These are phyloP conservation scores for Elsinoe ampelina DNA, from an alignment of 2,329 filamentous ascomycete genomes.

Conservation along the genomic window DNA sequence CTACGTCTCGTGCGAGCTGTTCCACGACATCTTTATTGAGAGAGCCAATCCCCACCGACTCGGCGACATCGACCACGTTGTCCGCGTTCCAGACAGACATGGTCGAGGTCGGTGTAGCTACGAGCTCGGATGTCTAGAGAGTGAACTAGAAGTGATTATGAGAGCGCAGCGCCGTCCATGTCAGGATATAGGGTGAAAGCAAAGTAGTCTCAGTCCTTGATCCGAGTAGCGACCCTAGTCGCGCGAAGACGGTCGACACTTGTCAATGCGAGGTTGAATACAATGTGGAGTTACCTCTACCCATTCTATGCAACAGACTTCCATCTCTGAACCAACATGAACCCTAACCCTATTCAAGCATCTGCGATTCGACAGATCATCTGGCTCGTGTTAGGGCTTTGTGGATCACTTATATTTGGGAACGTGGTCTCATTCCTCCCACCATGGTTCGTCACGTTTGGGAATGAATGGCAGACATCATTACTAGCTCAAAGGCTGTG, in stretches of 20 bases:
- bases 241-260: too few species aligned
- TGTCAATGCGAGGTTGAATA: too few species aligned
- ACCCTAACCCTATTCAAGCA: background rate
- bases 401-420: background rate
- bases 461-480: background rate
- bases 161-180: too few species aligned
- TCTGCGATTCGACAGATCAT: background rate
- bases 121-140: too few species aligned
- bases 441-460: conserved; percentile 7
- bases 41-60: conserved; percentile 79
- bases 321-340: too few species aligned
- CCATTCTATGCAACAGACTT: too few species aligned
- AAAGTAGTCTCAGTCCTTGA: too few species aligned
- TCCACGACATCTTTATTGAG: conserved; percentile 80
- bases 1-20: conserved; percentile 82
- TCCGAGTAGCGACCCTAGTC: too few species aligned
- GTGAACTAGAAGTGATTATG: too few species aligned
- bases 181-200: too few species aligned
- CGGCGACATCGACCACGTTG: conserved; percentile 89
- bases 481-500: background rate
- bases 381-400: background rate
- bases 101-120: conserved; percentile 9
- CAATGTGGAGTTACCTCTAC: too few species aligned
- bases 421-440: conserved; percentile 1
- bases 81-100: conserved; percentile 87